phyloP scores from a whole-genome alignment of 495 filamentous ascomycete genomes.

The Friedmanniomyces endolithicus region DNA sequence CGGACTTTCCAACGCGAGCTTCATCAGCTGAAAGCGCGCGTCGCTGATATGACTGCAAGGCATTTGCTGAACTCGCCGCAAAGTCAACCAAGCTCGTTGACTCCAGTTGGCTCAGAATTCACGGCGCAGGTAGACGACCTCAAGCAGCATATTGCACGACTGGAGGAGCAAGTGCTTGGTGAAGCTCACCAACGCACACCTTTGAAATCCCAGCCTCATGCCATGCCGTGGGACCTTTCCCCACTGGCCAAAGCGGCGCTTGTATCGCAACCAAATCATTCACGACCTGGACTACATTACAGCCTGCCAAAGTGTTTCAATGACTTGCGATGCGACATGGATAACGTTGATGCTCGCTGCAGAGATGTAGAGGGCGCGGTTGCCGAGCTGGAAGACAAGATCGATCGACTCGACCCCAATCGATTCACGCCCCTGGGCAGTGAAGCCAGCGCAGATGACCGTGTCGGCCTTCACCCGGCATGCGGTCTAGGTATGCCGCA shows the following conservation, averaged over 20 bases:
- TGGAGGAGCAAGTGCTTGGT: background rate
- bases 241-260: too few relatives aligned
- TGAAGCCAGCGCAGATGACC: background rate
- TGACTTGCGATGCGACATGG: too few relatives aligned
- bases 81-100: too few relatives aligned
- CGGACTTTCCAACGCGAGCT: conserved; percentile 9
- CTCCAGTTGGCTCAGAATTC: background rate
- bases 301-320: too few relatives aligned
- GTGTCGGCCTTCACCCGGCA: background rate
- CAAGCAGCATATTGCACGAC: background rate
- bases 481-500: too few relatives aligned
- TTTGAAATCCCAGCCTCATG: background rate
- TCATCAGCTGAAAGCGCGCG: background rate
- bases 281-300: too few relatives aligned
- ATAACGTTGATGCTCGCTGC: background rate
- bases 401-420: conserved; percentile 4
- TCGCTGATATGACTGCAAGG: background rate
- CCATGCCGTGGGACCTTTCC: too few relatives aligned
- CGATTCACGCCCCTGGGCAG: conserved; percentile 15
- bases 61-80: background rate
- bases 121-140: background rate
- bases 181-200: background rate
- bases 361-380: background rate
- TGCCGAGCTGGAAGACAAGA: conserved; percentile 11
- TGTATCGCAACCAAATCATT: too few relatives aligned